Evolutionary conservation across 2,329 filamentous ascomycete genomes (phyloP).

Genomic region (Tolypocladium guangdongense): DNA sequence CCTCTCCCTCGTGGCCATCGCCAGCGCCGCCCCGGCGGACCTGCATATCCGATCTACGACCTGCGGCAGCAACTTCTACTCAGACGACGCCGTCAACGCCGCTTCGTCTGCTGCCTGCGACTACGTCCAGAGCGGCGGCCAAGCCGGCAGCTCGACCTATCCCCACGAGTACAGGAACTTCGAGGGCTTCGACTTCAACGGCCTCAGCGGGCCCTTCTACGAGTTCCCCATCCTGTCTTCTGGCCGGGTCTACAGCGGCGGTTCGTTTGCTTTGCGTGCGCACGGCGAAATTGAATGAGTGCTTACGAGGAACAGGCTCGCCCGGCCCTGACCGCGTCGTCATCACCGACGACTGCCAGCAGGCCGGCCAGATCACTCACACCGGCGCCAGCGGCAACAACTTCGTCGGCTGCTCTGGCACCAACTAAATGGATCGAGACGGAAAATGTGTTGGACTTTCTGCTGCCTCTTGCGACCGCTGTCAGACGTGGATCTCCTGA

Average conservation of each 20-base stretch:
- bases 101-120: conserved; percentile 17
- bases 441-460: background rate
- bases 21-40: conserved; percentile 15
- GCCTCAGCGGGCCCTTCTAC: conserved; percentile 21
- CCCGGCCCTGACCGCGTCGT: conserved; percentile 60
- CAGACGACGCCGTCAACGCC: conserved; percentile 13
- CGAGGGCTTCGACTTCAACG: conserved; percentile 25
- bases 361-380: conserved; percentile 58
- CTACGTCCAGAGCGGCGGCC: conserved; percentile 10
- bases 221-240: conserved; percentile 25
- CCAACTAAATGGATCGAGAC: conserved; percentile 1
- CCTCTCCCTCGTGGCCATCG: conserved; percentile 16
- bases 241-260: conserved; percentile 22
- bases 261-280: conserved; percentile 6
- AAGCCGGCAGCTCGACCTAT: conserved; percentile 20
- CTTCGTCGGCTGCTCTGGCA: conserved; percentile 50
- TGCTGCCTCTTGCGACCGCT: too few relatives aligned
- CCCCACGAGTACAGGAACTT: conserved; percentile 28
- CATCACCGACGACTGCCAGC: conserved; percentile 37
- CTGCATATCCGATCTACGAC: conserved; percentile 12
- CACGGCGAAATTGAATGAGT: background rate
- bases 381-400: conserved; percentile 56
- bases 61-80: conserved; percentile 20
- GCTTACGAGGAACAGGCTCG: conserved; percentile 11
- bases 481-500: too few relatives aligned